Base-by-base conservation (phyloP, 2,329 filamentous ascomycete species). In the Diplocarpon rosae region DNA sequence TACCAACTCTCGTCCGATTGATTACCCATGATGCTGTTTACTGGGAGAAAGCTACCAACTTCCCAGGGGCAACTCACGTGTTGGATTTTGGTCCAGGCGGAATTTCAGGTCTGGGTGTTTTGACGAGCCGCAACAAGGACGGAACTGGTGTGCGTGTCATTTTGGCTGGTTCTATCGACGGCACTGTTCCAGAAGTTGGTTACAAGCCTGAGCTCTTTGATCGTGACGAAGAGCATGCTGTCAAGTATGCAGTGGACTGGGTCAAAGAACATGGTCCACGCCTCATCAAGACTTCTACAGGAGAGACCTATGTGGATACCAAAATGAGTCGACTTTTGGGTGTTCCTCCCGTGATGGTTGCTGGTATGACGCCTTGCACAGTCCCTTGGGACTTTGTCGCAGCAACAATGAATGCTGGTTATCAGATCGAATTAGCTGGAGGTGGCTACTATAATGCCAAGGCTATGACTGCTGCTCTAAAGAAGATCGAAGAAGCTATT, bases 71-170 rank as follows among this genome's bases (percentile, higher is more conserved):
- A 15, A 95, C 90, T 3, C 92, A 98, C 63, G 85, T 98, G 45
- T 70, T 98, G 42, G 92, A 98, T 68, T 96, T 98, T 57, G 92
- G 93, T 37, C 92, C 92, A 16, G 92, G 92, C 59, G 93, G 92
- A 51, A 92, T 96, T 53, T 98, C 92, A 17, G 93, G 93, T 52
- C 80, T 98, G 16, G 93, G 92, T 60, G 85, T 94, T 37, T 72
- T 98, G 52, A 98, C 92, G 46, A 96, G 94, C 73, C 86, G 92
- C 58, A 98, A 96, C 75, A 98, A 98, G 72, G 93, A 98, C 65
- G 92, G 92, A 52, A 96, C 88, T 46, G 92, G 92, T 59, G 92
- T 98, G 30, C 87, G 90, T 49, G 89, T 98, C 53, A 95, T 98
- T 54, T 75, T 98, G 47, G 92, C 88, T 35, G 92, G 93, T 52